A percentile compares a stretch with the other conserved stretches of the same genome.
phyloP scores from a whole-genome alignment of 805 yeast genomes.

The Candida oleophila region DNA sequence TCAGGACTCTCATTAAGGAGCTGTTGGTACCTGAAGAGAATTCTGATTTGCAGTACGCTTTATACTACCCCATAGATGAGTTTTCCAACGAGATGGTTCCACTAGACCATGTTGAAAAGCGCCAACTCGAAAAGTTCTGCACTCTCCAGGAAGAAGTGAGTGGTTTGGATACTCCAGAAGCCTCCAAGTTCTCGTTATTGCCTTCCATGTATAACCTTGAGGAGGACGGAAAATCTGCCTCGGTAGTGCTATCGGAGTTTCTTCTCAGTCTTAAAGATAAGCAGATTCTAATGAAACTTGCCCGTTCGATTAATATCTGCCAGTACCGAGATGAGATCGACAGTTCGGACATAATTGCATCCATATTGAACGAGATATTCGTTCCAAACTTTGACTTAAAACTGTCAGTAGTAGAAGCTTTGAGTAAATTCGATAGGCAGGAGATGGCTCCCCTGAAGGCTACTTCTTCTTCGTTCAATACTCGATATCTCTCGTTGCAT shows the following conservation, averaged over 20 bases:
- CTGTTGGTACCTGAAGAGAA: slow-evolving; percentile 3
- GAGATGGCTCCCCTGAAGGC: neutral
- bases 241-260: slow-evolving; percentile 6
- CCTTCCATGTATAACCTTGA: slow-evolving; percentile 11
- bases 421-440: neutral
- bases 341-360: neutral
- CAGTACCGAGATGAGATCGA: neutral
- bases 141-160: slow-evolving; percentile 7
- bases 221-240: neutral
- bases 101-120: neutral
- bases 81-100: slow-evolving; percentile 23
- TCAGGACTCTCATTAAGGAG: slow-evolving; percentile 5
- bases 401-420: neutral
- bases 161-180: neutral
- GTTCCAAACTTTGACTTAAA: neutral
- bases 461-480: too few species aligned
- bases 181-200: slow-evolving; percentile 5
- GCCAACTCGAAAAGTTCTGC: neutral
- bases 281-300: neutral
- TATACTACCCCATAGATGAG: slow-evolving; percentile 43
- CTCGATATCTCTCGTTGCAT: neutral
- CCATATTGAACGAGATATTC: neutral
- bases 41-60: slow-evolving; percentile 17
- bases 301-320: neutral
- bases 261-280: neutral